Percentiles rank a stretch among this genome's conserved stretches.
phyloP scores from a whole-genome alignment of 2,329 filamentous ascomycete species.

The Thelonectria discophora region DNA sequence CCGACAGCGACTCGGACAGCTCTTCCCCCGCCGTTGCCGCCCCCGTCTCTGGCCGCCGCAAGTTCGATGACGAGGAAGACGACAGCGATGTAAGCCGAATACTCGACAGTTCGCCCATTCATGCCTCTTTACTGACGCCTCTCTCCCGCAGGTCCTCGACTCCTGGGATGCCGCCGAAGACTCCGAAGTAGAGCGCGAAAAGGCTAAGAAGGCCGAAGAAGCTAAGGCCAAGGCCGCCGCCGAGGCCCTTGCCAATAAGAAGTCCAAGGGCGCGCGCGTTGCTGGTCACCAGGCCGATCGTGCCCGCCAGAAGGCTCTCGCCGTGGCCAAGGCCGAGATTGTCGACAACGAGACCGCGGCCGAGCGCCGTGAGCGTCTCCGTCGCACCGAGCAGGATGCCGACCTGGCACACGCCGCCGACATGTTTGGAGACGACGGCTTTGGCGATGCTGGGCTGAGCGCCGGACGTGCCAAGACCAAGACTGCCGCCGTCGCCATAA shows the following conservation, averaged over 20 bases:
- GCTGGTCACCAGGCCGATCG: conserved; percentile 77
- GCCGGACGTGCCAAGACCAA: conserved; percentile 73
- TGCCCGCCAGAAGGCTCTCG: conserved; percentile 60
- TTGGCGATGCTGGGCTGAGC: conserved; percentile 76
- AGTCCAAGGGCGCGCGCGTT: conserved; percentile 86
- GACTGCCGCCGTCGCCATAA: conserved; percentile 72
- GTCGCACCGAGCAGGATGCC: conserved; percentile 82
- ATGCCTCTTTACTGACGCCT: conserved; percentile 14
- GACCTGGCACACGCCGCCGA: conserved; percentile 92
- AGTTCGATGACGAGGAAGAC: conserved; percentile 95
- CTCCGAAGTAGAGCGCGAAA: conserved; percentile 95
- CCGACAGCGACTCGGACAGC: conserved; percentile 51
- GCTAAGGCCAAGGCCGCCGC: conserved; percentile 90
- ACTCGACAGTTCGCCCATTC: not conserved
- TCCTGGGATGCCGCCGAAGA: conserved; percentile 98
- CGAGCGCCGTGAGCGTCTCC: conserved; percentile 77
- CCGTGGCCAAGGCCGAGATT: conserved; percentile 66
- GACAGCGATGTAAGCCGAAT: conserved; percentile 73
- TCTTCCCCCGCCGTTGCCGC: conserved; percentile 51
- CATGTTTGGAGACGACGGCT: conserved; percentile 83
- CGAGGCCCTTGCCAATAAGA: conserved; percentile 88
- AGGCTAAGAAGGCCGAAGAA: conserved; percentile 85
- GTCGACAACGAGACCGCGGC: conserved; percentile 75
- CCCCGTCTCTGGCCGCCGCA: conserved; percentile 55
- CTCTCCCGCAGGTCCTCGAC: conserved; percentile 76